phyloP scores from a whole-genome alignment of 2,329 filamentous ascomycete species.

The Calonectria crousiana region DNA sequence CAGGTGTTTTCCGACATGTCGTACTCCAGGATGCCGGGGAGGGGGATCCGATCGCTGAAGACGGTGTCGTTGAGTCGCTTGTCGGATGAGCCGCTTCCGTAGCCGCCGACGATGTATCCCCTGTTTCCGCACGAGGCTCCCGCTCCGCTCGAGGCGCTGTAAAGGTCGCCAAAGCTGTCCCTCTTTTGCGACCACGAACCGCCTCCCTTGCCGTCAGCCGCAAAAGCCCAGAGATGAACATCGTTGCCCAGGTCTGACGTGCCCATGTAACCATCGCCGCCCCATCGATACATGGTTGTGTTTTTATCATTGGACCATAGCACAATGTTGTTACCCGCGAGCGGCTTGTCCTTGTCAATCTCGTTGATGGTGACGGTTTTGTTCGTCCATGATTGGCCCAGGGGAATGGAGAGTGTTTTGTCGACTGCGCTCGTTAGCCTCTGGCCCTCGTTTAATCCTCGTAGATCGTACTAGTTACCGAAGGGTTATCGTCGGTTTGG shows the following conservation, averaged over 20 bases:
- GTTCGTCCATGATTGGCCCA: constrained; percentile 18
- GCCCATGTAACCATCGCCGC: constrained; percentile 1
- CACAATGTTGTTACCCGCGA: neutral
- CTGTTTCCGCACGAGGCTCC: neutral
- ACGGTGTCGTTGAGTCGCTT: constrained; percentile 9
- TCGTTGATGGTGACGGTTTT: constrained; percentile 10
- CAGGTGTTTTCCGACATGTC: constrained; percentile 12
- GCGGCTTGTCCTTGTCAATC: constrained; percentile 10
- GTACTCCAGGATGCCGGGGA: constrained; percentile 1
- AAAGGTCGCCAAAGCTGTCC: constrained; percentile 9
- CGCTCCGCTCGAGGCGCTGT: constrained; percentile 7
- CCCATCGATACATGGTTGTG: constrained; percentile 20
- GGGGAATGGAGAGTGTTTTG: constrained; percentile 1
- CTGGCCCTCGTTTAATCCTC: neutral
- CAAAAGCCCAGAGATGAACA: constrained; percentile 12
- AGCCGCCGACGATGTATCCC: constrained; percentile 8
- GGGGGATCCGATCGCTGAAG: neutral
- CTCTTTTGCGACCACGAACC: constrained; percentile 2
- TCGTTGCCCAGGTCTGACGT: neutral
- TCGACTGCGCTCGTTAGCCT: constrained; percentile 1
- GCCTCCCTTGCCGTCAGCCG: neutral
- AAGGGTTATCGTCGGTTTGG: neutral
- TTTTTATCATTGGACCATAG: constrained; percentile 3
- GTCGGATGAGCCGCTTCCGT: constrained; percentile 12
- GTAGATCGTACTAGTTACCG: neutral